Conservation (phyloP, 148 eudicot genomes). For the Polygonum aviculare region DNA sequence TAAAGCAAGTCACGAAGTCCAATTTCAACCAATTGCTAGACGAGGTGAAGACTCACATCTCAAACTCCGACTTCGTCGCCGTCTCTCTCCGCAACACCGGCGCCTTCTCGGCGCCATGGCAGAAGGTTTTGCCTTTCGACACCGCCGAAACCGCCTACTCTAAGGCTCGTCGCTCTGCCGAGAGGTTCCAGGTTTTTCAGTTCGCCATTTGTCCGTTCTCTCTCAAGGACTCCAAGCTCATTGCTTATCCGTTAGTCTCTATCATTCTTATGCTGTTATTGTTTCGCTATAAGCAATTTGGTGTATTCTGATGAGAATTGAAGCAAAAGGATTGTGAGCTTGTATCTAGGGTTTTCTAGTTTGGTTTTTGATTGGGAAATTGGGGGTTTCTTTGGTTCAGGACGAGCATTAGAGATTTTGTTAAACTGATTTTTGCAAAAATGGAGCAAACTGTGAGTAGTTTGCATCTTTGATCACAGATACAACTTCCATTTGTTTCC, state of each 20-base stretch:
- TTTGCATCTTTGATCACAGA: constrained; percentile 30
- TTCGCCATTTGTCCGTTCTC: constrained; percentile 84
- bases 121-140: constrained; percentile 48
- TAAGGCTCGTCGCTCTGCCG: constrained; percentile 65
- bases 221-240: constrained; percentile 44
- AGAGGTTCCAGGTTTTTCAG: constrained; percentile 70
- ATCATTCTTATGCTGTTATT: neutral
- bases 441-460: neutral
- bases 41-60: constrained; percentile 37
- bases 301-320: neutral
- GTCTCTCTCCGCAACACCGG: constrained; percentile 73
- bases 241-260: constrained; percentile 34
- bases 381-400: neutral
- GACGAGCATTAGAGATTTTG: no score
- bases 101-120: constrained; percentile 73
- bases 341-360: no score
- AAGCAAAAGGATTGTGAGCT: no score
- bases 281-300: neutral
- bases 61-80: constrained; percentile 57
- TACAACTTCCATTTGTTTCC: constrained; percentile 94
- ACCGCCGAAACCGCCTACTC: constrained; percentile 58
- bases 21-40: constrained; percentile 44
- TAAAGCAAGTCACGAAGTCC: constrained; percentile 70
- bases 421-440: no score
- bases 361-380: neutral